Evolutionary conservation across 1,139 yeast genomes (phyloP), one percentile per base, ranked within the genome.

Genomic region (Yarrowia galli): DNA sequence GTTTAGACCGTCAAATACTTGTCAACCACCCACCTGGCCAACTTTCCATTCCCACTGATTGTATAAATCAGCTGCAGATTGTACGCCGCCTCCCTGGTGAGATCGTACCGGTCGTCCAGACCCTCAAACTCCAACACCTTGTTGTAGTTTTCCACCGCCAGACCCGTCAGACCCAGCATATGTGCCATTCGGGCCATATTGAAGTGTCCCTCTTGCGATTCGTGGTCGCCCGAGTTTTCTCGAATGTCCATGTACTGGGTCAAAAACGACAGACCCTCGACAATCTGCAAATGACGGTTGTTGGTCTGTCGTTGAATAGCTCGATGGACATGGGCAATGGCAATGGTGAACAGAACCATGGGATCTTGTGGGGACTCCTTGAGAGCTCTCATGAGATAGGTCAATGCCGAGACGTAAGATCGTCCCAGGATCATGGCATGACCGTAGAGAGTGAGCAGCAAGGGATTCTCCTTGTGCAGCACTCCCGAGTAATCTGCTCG

Each of bases 221-320:
- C 92, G 69, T 78, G 77, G 0, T 83, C 80, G 6, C 86, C 84
- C 64, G 76, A 74, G 13, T 71, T 71, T 15, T 60, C 35, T 35
- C 84, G 76, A 20, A 85, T 77, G 28, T 85, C 86, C 65, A 84
- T 82, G 73, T 95, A 95, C 73, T 91, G 96, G 74, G 86, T 78
- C 69, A 96, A 75, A 73, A 85, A 92, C 69, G 95, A 86, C 64
- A 95, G 79, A 0, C 98, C 98, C 75, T 95, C 98, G 2, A 95
- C 80, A 38, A 95, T 82, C 75, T 93, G 98, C 68, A 89, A 82
- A 74, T 93, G 98, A 69, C 98, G 84, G 76, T 92, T 92, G 13
- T 88, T 83, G 16, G 97, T 88, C 68, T 91, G 86, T 71, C 99
- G 82, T 77, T 95, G 98, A 88, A 93, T 88, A 0, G 98, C 89